Evolutionary conservation across 495 filamentous ascomycete species (phyloP).

Genomic region (Neurospora sp.): DNA sequence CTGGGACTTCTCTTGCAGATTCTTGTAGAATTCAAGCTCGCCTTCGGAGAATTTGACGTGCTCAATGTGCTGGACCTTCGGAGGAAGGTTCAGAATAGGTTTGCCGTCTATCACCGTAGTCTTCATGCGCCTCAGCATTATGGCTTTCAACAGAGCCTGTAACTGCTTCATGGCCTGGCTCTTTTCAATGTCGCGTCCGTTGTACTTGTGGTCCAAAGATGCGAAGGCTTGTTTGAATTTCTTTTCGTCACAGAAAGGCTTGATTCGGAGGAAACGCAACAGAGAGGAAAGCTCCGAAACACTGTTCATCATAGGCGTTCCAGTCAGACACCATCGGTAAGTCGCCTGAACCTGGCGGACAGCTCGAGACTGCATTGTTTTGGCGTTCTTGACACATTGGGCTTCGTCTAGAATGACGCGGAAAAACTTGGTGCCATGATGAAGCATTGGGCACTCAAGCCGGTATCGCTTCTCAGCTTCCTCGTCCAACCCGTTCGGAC

Average conservation of each 20-base stretch:
- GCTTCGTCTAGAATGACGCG: conserved; percentile 88
- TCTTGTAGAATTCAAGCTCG: conserved; percentile 60
- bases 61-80: conserved; percentile 53
- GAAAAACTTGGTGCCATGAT: conserved; percentile 60
- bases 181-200: conserved; percentile 17
- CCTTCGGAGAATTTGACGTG: conserved; percentile 67
- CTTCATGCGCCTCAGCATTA: conserved; percentile 81
- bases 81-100: conserved; percentile 68
- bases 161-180: conserved; percentile 57
- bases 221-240: conserved; percentile 42
- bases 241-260: conserved; percentile 59
- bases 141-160: conserved; percentile 71
- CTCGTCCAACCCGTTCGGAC: conserved; percentile 6
- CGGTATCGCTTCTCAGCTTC: conserved; percentile 15
- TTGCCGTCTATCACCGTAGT: conserved; percentile 73
- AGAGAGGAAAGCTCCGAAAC: conserved; percentile 76
- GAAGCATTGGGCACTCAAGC: conserved; percentile 48
- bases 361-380: conserved; percentile 54
- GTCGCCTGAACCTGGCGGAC: conserved; percentile 50
- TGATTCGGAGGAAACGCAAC: conserved; percentile 70
- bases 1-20: conserved; percentile 57
- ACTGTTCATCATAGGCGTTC: conserved; percentile 91
- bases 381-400: conserved; percentile 85
- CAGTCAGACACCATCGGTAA: conserved; percentile 78
- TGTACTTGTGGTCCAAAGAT: conserved; percentile 21